Conservation (phyloP, 2,329 filamentous ascomycete species). For the Neofusicoccum sp. region DNA sequence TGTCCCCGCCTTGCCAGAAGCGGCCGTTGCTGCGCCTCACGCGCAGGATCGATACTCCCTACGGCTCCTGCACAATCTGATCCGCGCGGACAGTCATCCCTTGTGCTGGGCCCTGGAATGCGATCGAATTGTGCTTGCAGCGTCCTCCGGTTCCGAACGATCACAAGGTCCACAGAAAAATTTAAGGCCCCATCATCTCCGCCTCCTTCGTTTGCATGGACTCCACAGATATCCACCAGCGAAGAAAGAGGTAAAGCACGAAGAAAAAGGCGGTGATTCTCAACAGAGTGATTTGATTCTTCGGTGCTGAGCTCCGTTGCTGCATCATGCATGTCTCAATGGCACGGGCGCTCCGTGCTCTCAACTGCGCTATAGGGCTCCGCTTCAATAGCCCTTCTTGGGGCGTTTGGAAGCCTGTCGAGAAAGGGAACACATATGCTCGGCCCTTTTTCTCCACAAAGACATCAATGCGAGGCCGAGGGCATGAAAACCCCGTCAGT, state of each 20-base stretch:
- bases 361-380: slow-evolving; percentile 2
- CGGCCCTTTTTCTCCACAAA: slow-evolving; percentile 6
- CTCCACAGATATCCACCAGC: background rate
- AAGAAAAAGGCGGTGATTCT: slow-evolving; percentile 11
- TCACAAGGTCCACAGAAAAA: slow-evolving; percentile 11
- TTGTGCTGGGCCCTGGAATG: background rate
- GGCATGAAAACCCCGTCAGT: background rate
- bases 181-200: background rate
- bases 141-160: background rate
- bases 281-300: background rate
- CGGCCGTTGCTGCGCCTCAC: background rate
- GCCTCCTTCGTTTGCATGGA: background rate
- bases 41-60: background rate
- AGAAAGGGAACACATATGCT: background rate
- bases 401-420: background rate
- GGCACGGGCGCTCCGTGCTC: background rate
- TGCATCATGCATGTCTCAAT: background rate
- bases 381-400: background rate
- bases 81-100: background rate
- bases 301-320: background rate
- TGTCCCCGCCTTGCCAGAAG: background rate
- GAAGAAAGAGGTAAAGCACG: background rate
- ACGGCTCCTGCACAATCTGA: background rate
- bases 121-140: slow-evolving; percentile 9
- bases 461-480: background rate